Conservation (phyloP, 1,284 basidiomycete species). For the Ustilago esculenta region DNA sequence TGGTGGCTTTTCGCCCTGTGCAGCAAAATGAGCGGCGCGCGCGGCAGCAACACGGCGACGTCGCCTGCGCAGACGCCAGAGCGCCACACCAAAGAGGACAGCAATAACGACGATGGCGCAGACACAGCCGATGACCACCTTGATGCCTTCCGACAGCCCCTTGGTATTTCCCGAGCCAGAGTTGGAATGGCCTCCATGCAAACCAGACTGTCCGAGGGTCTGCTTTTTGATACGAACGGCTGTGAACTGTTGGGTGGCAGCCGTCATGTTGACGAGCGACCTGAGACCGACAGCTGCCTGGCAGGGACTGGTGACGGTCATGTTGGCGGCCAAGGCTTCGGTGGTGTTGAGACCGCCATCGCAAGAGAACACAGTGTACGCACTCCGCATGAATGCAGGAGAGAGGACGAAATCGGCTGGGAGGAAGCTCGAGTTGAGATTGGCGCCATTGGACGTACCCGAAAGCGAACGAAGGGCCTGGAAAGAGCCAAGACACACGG, state of each 20-base stretch:
- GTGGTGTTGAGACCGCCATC: conserved; percentile 36
- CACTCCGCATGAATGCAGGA: conserved; percentile 56
- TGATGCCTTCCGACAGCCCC: conserved; percentile 56
- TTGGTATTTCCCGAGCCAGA: conserved; percentile 27
- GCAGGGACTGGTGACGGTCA: conserved; percentile 38
- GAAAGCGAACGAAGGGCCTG: conserved; percentile 50
- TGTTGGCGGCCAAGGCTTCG: conserved; percentile 15
- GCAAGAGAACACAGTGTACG: conserved; percentile 58
- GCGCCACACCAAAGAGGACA: conserved; percentile 44
- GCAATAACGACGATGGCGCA: conserved; percentile 51
- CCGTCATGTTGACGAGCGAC: conserved; percentile 49
- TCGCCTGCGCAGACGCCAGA: conserved; percentile 44
- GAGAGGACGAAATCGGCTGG: conserved; percentile 59
- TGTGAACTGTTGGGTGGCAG: conserved; percentile 51
- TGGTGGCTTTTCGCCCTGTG: conserved; percentile 27
- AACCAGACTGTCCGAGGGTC: conserved; percentile 45
- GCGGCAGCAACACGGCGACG: conserved; percentile 37
- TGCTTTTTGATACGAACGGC: conserved; percentile 57
- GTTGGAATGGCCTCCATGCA: conserved; percentile 20
- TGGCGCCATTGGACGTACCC: conserved; percentile 26
- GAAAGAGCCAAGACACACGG: conserved; percentile 58
- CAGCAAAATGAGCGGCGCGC: conserved; percentile 29
- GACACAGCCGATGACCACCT: conserved; percentile 53
- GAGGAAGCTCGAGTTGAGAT: conserved; percentile 33
- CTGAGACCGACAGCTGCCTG: conserved; percentile 49